These are phyloP conservation scores for Podospora pseudocomata DNA, from an alignment of 495 filamentous ascomycete genomes.

Conservation along the genomic window DNA sequence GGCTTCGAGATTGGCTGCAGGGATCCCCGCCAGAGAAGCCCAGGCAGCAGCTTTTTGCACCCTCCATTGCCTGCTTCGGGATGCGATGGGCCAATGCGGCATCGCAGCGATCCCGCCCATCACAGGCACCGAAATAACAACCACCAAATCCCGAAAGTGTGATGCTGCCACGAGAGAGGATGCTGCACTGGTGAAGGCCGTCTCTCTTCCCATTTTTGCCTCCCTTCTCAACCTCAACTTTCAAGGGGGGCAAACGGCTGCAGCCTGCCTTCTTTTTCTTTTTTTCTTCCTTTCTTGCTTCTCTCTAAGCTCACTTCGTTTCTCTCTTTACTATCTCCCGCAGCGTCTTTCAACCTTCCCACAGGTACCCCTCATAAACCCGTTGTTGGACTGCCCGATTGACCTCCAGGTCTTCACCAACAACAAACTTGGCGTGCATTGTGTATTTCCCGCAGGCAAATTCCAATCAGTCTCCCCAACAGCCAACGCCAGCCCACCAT, in stretches of 20 bases:
- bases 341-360: not conserved
- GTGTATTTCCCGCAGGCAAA: not conserved
- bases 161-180: not conserved
- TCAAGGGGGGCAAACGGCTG: not conserved
- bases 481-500: not conserved
- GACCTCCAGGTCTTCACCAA: not conserved
- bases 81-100: not conserved
- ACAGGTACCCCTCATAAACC: not conserved
- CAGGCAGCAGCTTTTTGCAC: constrained; percentile 36
- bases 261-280: not conserved
- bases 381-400: too few relatives aligned
- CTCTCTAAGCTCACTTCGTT: not conserved
- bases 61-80: constrained; percentile 1
- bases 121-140: constrained; percentile 34
- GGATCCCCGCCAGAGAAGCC: constrained; percentile 4
- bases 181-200: not conserved
- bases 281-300: not conserved
- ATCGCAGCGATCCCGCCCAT: constrained; percentile 3
- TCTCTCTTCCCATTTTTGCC: not conserved
- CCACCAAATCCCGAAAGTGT: not conserved
- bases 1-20: constrained; percentile 3
- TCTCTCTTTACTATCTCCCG: not conserved
- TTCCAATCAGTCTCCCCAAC: not conserved
- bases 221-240: not conserved
- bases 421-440: not conserved